Evolutionary conservation across 306 rosid genomes (phyloP), one percentile per base, ranked within the genome.

Genomic region (Lathyrus oleraceus): DNA sequence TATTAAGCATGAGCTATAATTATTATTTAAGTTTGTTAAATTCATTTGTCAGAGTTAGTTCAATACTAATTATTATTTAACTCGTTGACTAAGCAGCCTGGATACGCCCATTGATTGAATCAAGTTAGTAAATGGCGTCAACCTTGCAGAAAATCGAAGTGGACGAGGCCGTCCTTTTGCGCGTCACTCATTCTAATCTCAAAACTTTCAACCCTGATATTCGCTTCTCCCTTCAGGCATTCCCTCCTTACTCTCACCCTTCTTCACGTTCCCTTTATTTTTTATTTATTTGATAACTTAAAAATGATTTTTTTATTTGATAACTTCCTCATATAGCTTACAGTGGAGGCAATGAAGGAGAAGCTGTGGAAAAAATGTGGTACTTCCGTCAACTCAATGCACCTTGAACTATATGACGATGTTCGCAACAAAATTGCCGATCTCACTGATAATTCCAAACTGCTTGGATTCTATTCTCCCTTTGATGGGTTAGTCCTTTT

Each of bases 281-380:
- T 4, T 10, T 20, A 20, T 62, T 62, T 62, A 20, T 39, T 59
- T 14, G 5, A 5, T 58, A 1, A 57, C 27, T 57, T 57, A 2
- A 57, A 23, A 11, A 16, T 16, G 56, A 16, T 49, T 49, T 49
- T 17, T 51, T 51, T 25, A 28, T 12, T 30, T 11, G 10, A 25
- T 78, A 4, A 32, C 17, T 66, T 66, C 60, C 20, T 67, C 9
- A 40, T 5, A 42, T 78, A 89, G 90, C 80, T 76, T 65, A 75
- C 88, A 0, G 88, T 90, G 72, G 98, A 88, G 76, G 75, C 82
- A 9, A 85, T 87, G 8, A 90, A 93, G 70, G 98, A 93, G 3
- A 93, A 93, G 81, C 82, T 93, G 1, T 88, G 96, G 91, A 85
- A 72, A 61, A 93, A 82, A 88, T 86, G 96, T 13, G 96, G 96